Conservation (phyloP, 257 asterid species). For the Pogostemon cablin region DNA sequence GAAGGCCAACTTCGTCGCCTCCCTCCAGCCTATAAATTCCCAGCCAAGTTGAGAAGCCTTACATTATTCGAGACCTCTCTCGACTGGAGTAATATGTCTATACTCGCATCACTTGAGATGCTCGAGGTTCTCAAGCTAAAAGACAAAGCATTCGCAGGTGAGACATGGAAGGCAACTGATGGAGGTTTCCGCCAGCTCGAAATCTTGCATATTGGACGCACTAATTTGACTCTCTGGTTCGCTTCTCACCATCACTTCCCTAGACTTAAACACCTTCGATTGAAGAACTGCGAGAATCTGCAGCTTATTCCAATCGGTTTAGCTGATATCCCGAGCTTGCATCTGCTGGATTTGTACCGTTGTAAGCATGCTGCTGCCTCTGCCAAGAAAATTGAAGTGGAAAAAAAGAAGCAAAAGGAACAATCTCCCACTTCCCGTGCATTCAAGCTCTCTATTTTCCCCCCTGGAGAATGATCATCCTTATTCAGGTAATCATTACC, state of each 20-base stretch:
- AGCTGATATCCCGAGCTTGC: constrained; percentile 34
- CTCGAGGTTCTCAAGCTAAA: constrained; percentile 40
- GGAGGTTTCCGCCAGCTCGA: constrained; percentile 39
- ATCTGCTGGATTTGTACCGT: constrained; percentile 25
- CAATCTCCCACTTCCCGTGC: neutral
- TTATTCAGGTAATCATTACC: no score
- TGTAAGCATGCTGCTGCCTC: constrained; percentile 23
- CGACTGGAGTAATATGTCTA: constrained; percentile 39
- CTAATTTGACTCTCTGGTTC: constrained; percentile 29
- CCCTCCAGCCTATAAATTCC: constrained; percentile 41
- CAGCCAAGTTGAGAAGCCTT: constrained; percentile 33
- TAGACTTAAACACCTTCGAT: constrained; percentile 31
- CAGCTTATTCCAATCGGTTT: constrained; percentile 25
- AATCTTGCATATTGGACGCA: constrained; percentile 36
- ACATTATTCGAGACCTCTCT: constrained; percentile 38
- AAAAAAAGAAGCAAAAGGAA: neutral
- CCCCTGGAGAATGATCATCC: constrained; percentile 25
- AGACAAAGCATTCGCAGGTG: constrained; percentile 38
- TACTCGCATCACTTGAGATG: constrained; percentile 32
- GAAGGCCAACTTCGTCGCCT: constrained; percentile 29
- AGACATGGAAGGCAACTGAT: constrained; percentile 30
- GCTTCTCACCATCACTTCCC: constrained; percentile 40
- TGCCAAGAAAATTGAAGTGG: constrained; percentile 24
- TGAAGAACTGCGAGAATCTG: constrained; percentile 37
- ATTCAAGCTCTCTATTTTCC: constrained; percentile 38